Evolutionary conservation across 2,329 filamentous ascomycete genomes (phyloP), one percentile per base, ranked within the genome.

Genomic region (Aspergillus fructus): DNA sequence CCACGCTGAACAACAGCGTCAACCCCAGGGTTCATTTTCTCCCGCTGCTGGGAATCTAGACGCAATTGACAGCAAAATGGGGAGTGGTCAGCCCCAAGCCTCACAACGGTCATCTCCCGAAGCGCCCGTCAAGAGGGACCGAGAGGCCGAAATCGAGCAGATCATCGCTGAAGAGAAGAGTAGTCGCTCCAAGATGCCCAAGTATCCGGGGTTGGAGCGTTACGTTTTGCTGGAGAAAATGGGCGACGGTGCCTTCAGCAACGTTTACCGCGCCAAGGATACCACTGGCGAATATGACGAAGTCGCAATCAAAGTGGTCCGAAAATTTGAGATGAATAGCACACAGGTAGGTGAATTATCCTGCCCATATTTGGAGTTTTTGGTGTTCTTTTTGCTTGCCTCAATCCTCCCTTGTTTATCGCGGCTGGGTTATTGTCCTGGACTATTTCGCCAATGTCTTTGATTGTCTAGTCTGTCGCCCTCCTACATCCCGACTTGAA

Each of bases 241-340:
- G 93, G 94, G 94, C 63, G 94, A 97, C 66, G 94, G 94, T 60
- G 94, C 94, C 59, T 99, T 99, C 82, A 97, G 93, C 81, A 97
- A 97, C 70, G 94, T 99, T 63, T 99, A 97, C 76, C 88, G 91
- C 40, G 94, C 94, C 39, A 85, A 83, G 65, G 94, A 99, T 73
- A 82, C 76, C 46, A 83, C 86, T 5, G 89, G 90, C 41, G 81
- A 87, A 61, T 84, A 85, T 62, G 86, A 85, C 64, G 89, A 97
- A 72, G 92, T 94, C 34, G 94, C 93, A 66, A 97, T 99, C 83
- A 99, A 99, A 77, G 94, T 99, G 51, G 94, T 99, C 63, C 89
- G 94, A 71, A 97, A 97, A 79, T 97, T 91, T 74, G 94, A 99
- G 78, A 97, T 99, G 91, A 97, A 96, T 79, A 93, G 88, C 65